These are phyloP conservation scores for Saccharomycopsis capsularis DNA, from an alignment of 805 yeast genomes.

Conservation along the genomic window DNA sequence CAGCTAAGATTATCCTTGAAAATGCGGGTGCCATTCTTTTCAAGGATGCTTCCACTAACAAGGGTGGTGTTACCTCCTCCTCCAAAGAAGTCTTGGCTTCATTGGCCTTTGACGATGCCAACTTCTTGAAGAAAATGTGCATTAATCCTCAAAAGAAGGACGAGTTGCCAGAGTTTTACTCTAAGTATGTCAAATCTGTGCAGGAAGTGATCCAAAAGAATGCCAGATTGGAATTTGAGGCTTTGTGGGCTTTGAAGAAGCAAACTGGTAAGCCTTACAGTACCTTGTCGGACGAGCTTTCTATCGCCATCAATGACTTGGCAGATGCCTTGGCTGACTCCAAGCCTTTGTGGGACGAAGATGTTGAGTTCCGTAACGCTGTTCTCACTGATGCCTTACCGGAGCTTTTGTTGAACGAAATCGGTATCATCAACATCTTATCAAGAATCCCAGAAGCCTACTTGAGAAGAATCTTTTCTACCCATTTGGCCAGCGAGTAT, in stretches of 20 bases:
- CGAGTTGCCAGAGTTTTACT: conserved; percentile 64
- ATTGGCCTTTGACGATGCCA: conserved; percentile 78
- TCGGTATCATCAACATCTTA: conserved; percentile 59
- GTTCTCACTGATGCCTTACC: conserved; percentile 78
- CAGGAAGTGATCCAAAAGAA: conserved; percentile 69
- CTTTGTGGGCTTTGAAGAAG: conserved; percentile 72
- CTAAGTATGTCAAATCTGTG: conserved; percentile 76
- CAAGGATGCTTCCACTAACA: conserved; percentile 95
- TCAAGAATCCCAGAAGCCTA: conserved; percentile 79
- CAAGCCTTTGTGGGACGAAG: conserved; percentile 79
- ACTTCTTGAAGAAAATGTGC: conserved; percentile 76
- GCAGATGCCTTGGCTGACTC: conserved; percentile 80
- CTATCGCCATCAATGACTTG: conserved; percentile 75
- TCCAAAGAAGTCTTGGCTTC: conserved; percentile 94
- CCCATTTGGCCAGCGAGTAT: conserved; percentile 75
- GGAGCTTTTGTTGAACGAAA: conserved; percentile 51
- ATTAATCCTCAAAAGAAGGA: conserved; percentile 44
- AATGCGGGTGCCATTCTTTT: conserved; percentile 79
- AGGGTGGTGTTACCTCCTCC: conserved; percentile 98
- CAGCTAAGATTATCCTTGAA: conserved; percentile 83
- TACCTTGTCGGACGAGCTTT: conserved; percentile 73
- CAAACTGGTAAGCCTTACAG: conserved; percentile 56
- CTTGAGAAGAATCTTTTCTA: conserved; percentile 81
- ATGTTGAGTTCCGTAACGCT: conserved; percentile 64
- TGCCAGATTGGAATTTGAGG: conserved; percentile 79